Evolutionary conservation across 352 stramenopile genomes (phyloP).

Genomic region (Phytophthora ohioensis): DNA sequence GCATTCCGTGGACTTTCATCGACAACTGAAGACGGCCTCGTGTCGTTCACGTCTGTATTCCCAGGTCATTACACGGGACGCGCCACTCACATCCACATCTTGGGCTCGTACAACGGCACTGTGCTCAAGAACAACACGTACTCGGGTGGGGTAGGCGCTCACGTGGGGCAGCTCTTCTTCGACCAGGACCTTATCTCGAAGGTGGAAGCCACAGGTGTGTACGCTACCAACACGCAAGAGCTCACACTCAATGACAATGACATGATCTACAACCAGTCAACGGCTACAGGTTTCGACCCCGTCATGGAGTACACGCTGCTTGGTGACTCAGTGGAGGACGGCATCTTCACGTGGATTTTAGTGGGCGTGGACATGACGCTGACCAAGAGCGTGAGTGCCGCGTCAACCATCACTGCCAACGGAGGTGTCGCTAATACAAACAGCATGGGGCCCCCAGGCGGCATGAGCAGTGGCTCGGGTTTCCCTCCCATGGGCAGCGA

Average conservation of each 20-base stretch:
- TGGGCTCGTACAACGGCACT: conserved; percentile 38
- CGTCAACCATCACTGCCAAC: conserved; percentile 35
- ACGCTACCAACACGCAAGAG: conserved; percentile 32
- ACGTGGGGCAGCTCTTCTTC: conserved; percentile 38
- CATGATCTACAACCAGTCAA: conserved; percentile 30
- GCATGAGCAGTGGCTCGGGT: conserved; percentile 17
- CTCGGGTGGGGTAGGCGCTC: conserved; percentile 27
- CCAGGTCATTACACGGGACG: conserved; percentile 38
- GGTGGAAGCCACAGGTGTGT: conserved; percentile 30
- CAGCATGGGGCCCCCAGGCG: conserved; percentile 13
- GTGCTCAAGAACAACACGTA: conserved; percentile 43
- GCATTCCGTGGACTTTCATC: conserved; percentile 32
- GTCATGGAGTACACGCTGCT: conserved; percentile 35
- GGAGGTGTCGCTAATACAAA: conserved; percentile 33
- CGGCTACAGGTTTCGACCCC: conserved; percentile 27
- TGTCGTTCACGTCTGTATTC: conserved; percentile 32
- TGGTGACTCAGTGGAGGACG: conserved; percentile 26
- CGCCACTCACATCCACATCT: conserved; percentile 39
- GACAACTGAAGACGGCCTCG: conserved; percentile 29
- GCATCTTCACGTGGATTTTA: conserved; percentile 40
- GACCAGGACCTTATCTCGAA: conserved; percentile 35
- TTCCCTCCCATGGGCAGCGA: conserved; percentile 17
- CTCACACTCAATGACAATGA: conserved; percentile 32
- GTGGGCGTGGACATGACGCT: conserved; percentile 40
- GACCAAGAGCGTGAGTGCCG: conserved; percentile 33